Evolutionary conservation across 208 protist genomes (phyloP).

Genomic region (Acanthamoeba triangularis): DNA sequence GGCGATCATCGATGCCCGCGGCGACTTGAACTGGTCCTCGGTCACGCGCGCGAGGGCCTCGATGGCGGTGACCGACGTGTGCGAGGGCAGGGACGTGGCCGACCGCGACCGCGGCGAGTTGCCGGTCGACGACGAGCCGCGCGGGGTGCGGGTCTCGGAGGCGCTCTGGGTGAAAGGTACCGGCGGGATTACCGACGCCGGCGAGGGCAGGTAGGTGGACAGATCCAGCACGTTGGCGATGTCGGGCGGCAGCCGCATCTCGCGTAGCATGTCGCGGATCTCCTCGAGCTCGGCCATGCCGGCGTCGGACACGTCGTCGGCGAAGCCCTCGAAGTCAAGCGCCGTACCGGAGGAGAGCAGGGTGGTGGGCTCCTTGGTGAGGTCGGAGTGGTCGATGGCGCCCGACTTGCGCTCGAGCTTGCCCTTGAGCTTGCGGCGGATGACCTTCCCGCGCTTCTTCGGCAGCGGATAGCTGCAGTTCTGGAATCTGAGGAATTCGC

Average conservation of each 20-base stretch:
- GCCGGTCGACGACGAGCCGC: not conserved
- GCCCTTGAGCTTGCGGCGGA: not conserved
- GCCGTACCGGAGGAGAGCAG: not conserved
- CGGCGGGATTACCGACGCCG: not conserved
- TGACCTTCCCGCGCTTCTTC: not conserved
- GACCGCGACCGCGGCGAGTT: not conserved
- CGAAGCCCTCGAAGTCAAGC: not conserved
- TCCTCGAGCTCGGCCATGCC: not conserved
- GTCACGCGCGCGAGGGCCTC: not conserved
- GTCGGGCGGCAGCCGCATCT: constrained; percentile 39
- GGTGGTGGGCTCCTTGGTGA: not conserved
- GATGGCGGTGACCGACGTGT: not conserved
- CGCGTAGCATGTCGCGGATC: constrained; percentile 52
- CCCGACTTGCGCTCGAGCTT: constrained; percentile 15
- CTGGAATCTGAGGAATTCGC: constrained; percentile 40
- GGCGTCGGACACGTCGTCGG: not conserved
- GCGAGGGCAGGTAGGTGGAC: not conserved
- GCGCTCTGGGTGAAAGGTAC: not conserved
- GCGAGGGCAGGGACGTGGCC: not conserved
- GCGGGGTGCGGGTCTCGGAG: not conserved
- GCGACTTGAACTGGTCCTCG: not conserved
- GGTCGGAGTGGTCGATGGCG: not conserved
- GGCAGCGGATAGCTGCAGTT: constrained; percentile 6
- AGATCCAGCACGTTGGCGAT: constrained; percentile 58
- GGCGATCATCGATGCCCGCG: not conserved